phyloP scores from a whole-genome alignment of 2,329 filamentous ascomycete genomes.

The Clarireedia monteithiana region DNA sequence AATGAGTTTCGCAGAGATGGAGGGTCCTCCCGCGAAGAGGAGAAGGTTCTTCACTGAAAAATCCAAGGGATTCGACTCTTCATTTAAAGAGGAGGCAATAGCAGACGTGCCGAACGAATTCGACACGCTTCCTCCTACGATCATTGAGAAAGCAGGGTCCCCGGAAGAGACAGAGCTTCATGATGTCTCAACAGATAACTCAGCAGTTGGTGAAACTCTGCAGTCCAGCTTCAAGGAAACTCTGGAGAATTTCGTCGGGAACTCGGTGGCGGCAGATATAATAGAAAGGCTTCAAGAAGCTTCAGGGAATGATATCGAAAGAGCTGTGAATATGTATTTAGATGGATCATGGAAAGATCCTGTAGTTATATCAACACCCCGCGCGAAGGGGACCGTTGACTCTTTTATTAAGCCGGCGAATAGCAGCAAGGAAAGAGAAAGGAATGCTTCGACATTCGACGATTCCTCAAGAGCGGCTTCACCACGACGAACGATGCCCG shows the following conservation, averaged over 20 bases:
- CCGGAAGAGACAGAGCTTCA: neutral
- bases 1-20: slow-evolving; percentile 22
- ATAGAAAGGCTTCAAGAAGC: slow-evolving; percentile 44
- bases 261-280: slow-evolving; percentile 42
- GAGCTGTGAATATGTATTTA: slow-evolving; percentile 62
- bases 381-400: slow-evolving; percentile 18
- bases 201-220: slow-evolving; percentile 9
- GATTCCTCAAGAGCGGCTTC: slow-evolving; percentile 26
- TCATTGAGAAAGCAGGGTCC: neutral
- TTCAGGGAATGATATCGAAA: slow-evolving; percentile 51
- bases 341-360: slow-evolving; percentile 55
- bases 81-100: slow-evolving; percentile 12
- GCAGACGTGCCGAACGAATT: slow-evolving; percentile 18
- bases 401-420: slow-evolving; percentile 15
- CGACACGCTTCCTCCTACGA: slow-evolving; percentile 21
- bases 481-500: slow-evolving; percentile 36
- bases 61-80: slow-evolving; percentile 19
- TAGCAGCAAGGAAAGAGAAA: neutral
- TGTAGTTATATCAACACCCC: neutral
- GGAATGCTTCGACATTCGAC: neutral
- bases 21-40: slow-evolving; percentile 40
- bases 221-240: slow-evolving; percentile 41
- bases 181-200: neutral
- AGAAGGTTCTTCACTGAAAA: slow-evolving; percentile 38
- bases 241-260: slow-evolving; percentile 54